Percentiles rank a stretch among this genome's conserved stretches.
phyloP scores from a whole-genome alignment of 2,329 filamentous ascomycete species.

The Cladosporium sp. region DNA sequence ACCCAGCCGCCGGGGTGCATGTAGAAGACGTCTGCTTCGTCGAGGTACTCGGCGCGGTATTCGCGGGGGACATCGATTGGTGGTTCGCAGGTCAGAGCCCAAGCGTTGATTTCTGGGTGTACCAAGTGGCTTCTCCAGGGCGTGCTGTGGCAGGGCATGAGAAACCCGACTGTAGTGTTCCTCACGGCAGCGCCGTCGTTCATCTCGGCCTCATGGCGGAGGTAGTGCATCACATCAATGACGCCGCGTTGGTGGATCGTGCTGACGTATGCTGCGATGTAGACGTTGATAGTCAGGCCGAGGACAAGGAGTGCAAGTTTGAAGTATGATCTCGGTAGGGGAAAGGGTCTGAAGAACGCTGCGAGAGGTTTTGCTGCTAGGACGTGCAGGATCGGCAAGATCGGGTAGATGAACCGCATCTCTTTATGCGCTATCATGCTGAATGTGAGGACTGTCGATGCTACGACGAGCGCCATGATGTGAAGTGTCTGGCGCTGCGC shows the following conservation, averaged over 20 bases:
- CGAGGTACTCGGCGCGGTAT: conserved; percentile 66
- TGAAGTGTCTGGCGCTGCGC: conserved; percentile 28
- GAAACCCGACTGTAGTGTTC: conserved; percentile 63
- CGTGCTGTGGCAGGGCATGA: conserved; percentile 94
- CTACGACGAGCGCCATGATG: conserved; percentile 52
- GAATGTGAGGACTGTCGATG: conserved; percentile 59
- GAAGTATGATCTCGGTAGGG: conserved; percentile 22
- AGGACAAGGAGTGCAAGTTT: conserved; percentile 50
- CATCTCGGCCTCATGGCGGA: conserved; percentile 68
- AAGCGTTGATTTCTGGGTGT: conserved; percentile 68
- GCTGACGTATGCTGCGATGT: conserved; percentile 70
- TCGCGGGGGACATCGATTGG: conserved; percentile 64
- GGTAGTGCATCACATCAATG: conserved; percentile 66
- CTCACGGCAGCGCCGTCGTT: conserved; percentile 25
- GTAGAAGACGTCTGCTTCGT: conserved; percentile 93
- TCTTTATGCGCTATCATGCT: conserved; percentile 91
- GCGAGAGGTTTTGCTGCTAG: conserved; percentile 66
- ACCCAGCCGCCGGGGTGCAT: conserved; percentile 50
- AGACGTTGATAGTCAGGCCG: conserved; percentile 62
- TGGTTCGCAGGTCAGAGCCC: conserved; percentile 86
- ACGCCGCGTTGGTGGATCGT: conserved; percentile 77
- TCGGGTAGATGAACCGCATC: conserved; percentile 91
- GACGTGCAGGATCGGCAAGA: conserved; percentile 81
- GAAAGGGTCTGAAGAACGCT: conserved; percentile 55
- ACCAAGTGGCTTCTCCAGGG: conserved; percentile 89